Conservation (phyloP, 2,329 filamentous ascomycete species). For the Curvularia verruculosa region DNA sequence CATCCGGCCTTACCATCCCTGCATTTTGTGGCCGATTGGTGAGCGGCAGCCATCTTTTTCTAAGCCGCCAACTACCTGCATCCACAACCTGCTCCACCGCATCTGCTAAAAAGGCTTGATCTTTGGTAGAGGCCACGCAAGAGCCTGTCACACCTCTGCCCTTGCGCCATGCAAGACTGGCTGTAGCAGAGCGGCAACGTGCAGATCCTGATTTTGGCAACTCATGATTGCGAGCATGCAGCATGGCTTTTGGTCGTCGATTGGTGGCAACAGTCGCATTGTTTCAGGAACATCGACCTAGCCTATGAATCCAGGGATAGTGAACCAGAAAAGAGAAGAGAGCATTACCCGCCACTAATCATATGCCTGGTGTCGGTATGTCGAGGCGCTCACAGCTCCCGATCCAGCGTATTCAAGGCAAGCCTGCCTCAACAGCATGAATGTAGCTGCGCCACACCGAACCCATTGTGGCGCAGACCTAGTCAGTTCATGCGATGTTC, state of each 20-base stretch:
- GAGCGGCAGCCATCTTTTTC: slow-evolving; percentile 18
- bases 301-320: not conserved
- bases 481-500: no score
- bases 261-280: not conserved
- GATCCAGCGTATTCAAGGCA: no score
- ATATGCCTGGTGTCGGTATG: no score
- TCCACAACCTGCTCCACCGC: slow-evolving; percentile 22
- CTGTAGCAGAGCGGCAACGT: slow-evolving; percentile 15
- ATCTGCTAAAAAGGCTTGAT: slow-evolving; percentile 28
- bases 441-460: slow-evolving; percentile 17
- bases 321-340: no score
- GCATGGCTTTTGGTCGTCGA: no score
- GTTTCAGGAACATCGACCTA: not conserved
- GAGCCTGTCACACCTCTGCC: no score
- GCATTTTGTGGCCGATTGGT: slow-evolving; percentile 36
- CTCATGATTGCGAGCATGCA: no score
- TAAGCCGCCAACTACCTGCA: slow-evolving; percentile 19
- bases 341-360: no score
- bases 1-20: slow-evolving; percentile 23
- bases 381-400: no score
- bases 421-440: no score
- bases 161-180: slow-evolving; percentile 20
- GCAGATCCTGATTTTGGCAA: not conserved
- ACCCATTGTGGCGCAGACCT: no score
- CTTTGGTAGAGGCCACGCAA: slow-evolving; percentile 2